A percentile compares a stretch with the other conserved stretches of the same genome.
phyloP scores from a whole-genome alignment of 169 alveolate species.

The Plasmodium vivax region DNA sequence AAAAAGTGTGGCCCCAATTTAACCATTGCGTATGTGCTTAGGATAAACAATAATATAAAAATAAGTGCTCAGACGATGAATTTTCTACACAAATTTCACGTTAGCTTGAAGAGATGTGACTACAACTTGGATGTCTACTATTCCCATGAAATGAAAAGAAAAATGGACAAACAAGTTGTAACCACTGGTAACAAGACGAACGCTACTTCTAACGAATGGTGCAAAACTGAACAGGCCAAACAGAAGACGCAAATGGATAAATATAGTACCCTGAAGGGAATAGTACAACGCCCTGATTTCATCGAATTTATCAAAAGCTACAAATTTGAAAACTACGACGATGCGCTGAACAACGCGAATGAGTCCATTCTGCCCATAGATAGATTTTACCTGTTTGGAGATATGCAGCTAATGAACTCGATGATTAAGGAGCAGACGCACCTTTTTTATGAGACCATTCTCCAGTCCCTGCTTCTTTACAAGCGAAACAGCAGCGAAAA shows the following conservation, averaged over 20 bases:
- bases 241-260: not conserved
- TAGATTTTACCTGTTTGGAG: not conserved
- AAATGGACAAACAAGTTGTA: not conserved
- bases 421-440: not conserved
- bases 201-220: not conserved
- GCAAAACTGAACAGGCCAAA: not conserved
- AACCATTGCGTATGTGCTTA: constrained; percentile 13
- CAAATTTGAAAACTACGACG: not conserved
- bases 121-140: not conserved
- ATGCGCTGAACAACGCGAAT: not conserved
- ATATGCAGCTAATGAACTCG: constrained; percentile 23
- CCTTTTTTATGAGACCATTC: constrained; percentile 1
- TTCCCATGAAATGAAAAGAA: not conserved
- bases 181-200: not conserved
- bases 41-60: constrained; percentile 30
- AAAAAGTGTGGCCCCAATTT: constrained; percentile 27
- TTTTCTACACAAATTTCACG: constrained; percentile 24
- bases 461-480: constrained; percentile 9
- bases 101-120: constrained; percentile 11
- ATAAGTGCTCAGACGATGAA: constrained; percentile 18
- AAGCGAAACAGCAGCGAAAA: too few species aligned
- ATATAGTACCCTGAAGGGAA: not conserved
- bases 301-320: constrained; percentile 10
- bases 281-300: constrained; percentile 4
- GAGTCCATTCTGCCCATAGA: constrained; percentile 7